phyloP scores from a whole-genome alignment of 2,329 filamentous ascomycete genomes.

The Ilyonectria destructans region DNA sequence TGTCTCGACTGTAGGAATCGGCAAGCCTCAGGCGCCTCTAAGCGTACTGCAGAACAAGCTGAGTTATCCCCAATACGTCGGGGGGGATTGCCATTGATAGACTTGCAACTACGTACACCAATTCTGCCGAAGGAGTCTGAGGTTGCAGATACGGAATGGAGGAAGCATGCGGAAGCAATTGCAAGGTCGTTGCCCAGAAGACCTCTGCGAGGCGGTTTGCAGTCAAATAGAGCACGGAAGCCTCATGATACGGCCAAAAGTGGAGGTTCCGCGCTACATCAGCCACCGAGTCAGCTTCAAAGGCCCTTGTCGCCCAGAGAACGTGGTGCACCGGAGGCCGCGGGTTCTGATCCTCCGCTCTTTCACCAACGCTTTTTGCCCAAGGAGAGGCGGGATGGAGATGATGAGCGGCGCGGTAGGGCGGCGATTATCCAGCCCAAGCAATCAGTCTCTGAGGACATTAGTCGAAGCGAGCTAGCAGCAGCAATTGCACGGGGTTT shows the following conservation, averaged over 20 bases:
- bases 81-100: conserved; percentile 11
- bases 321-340: background rate
- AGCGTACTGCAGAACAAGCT: conserved; percentile 16
- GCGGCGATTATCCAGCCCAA: background rate
- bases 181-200: background rate
- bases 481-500: background rate
- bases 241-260: too few species aligned
- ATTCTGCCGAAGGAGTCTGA: background rate
- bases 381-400: background rate
- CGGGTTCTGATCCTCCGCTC: background rate
- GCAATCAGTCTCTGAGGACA: background rate
- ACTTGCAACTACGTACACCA: conserved; percentile 9
- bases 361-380: background rate
- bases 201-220: too few species aligned
- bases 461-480: background rate
- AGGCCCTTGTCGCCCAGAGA: too few species aligned
- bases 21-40: conserved; percentile 8
- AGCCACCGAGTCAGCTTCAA: background rate
- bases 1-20: conserved; percentile 17
- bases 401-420: background rate
- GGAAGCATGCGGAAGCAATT: background rate
- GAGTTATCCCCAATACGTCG: conserved; percentile 18
- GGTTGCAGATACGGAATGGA: background rate
- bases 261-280: too few species aligned
- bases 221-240: too few species aligned